Percentiles rank a stretch among this genome's conserved stretches.
phyloP scores from a whole-genome alignment of 768 basidiomycete species.

The Serendipita indica region DNA sequence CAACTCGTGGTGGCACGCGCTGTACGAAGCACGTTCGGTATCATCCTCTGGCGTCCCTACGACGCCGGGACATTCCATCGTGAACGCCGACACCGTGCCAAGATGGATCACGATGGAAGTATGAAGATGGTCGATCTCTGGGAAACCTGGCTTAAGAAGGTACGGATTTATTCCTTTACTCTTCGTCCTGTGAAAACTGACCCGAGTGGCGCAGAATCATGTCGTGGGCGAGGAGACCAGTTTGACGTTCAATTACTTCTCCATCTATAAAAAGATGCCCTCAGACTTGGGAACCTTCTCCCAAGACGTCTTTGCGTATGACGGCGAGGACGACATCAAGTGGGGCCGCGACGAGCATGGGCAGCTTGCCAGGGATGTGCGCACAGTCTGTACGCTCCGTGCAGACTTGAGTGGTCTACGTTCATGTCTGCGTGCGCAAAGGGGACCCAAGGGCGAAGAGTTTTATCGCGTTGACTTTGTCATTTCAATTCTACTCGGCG shows the following conservation, averaged over 20 bases:
- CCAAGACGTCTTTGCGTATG: conserved; percentile 6
- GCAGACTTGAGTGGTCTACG: background rate
- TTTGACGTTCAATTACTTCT: conserved; percentile 4
- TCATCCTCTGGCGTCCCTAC: background rate
- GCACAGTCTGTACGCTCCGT: background rate
- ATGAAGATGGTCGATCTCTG: conserved; percentile 9
- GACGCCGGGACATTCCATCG: background rate
- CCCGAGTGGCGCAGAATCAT: background rate
- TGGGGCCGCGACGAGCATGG: conserved; percentile 7
- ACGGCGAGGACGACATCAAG: background rate
- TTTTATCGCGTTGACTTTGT: conserved; percentile 3
- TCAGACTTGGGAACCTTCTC: conserved; percentile 8
- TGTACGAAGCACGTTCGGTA: conserved; percentile 7
- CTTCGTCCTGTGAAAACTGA: background rate
- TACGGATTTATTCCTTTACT: background rate
- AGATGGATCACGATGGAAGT: background rate
- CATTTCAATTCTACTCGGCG: background rate
- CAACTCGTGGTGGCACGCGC: conserved; percentile 9
- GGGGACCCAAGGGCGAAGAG: conserved; percentile 4
- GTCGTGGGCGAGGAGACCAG: conserved; percentile 5
- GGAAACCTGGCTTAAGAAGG: conserved; percentile 6
- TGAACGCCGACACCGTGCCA: background rate
- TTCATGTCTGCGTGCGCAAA: background rate
- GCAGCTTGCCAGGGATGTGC: background rate
- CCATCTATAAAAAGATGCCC: conserved; percentile 8